These are phyloP conservation scores for Lodderomyces elongisporus DNA, from an alignment of 1,139 yeast genomes.

Conservation along the genomic window DNA sequence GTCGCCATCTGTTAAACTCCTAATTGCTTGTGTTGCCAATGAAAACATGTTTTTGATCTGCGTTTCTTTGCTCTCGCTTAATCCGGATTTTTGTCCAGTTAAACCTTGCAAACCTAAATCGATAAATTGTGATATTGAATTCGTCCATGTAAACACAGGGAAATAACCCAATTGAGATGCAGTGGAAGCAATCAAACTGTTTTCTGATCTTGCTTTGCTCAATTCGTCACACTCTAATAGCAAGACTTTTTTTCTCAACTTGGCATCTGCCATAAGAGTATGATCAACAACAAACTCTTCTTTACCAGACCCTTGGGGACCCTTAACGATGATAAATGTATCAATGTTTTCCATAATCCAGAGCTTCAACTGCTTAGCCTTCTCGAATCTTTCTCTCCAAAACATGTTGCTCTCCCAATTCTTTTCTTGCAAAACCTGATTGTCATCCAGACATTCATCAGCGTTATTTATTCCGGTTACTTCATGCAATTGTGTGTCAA, in stretches of 20 bases:
- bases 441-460: conserved; percentile 11
- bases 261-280: conserved; percentile 46
- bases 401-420: conserved; percentile 29
- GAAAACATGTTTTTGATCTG: conserved; percentile 80
- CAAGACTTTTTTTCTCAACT: conserved; percentile 50
- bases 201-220: conserved; percentile 69
- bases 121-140: conserved; percentile 68
- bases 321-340: conserved; percentile 82
- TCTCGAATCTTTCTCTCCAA: conserved; percentile 70
- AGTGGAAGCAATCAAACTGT: conserved; percentile 58
- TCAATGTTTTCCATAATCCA: conserved; percentile 80
- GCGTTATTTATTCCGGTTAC: conserved; percentile 13
- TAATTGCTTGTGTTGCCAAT: conserved; percentile 66
- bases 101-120: conserved; percentile 87
- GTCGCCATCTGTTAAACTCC: conserved; percentile 53
- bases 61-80: conserved; percentile 78
- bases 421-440: conserved; percentile 6
- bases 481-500: conserved; percentile 21
- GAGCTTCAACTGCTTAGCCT: conserved; percentile 61
- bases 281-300: conserved; percentile 71
- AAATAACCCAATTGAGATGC: conserved; percentile 82
- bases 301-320: conserved; percentile 95
- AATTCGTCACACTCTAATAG: conserved; percentile 75
- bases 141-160: conserved; percentile 93
- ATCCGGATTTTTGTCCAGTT: conserved; percentile 91